Conservation (phyloP, 805 yeast genomes). For the Starmerella etchellsii region DNA sequence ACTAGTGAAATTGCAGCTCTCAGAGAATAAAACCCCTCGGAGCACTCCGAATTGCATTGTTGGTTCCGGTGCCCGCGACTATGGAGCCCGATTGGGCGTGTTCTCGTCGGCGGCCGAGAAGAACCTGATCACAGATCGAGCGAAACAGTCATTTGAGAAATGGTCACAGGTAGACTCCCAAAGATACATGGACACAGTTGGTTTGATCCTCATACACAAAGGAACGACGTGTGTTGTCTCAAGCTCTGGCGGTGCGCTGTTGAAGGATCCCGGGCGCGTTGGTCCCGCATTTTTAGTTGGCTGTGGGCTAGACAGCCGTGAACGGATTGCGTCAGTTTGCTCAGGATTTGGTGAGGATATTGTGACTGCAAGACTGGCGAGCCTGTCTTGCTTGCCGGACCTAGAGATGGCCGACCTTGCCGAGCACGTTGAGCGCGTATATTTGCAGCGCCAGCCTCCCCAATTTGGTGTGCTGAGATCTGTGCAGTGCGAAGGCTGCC, state of each 20-base stretch:
- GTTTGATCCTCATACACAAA: conserved; percentile 27
- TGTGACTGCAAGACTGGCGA: conserved; percentile 23
- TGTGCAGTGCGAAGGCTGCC: background rate
- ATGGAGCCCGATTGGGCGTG: conserved; percentile 9
- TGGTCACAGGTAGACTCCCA: background rate
- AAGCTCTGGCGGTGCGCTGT: conserved; percentile 32
- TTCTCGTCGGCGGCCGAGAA: background rate
- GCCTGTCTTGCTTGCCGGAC: conserved; percentile 1
- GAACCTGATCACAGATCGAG: conserved; percentile 15
- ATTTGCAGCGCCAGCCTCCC: conserved; percentile 3
- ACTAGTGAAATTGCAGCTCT: conserved; percentile 2
- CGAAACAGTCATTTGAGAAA: conserved; percentile 1
- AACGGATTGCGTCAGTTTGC: conserved; percentile 21
- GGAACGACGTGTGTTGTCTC: conserved; percentile 25
- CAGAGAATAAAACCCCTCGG: conserved; percentile 12
- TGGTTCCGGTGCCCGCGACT: conserved; percentile 27
- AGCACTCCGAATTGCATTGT: conserved; percentile 23
- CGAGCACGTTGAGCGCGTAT: background rate
- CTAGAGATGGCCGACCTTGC: background rate
- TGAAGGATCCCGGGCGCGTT: conserved; percentile 30
- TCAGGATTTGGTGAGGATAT: conserved; percentile 34
- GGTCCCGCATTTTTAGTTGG: conserved; percentile 35
- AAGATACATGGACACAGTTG: conserved; percentile 29
- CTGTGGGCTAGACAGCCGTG: conserved; percentile 24
- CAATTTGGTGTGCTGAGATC: conserved; percentile 14